Evolutionary conservation across 192 early-diverging fungal species (phyloP).

Genomic region (Dispira parvispora): DNA sequence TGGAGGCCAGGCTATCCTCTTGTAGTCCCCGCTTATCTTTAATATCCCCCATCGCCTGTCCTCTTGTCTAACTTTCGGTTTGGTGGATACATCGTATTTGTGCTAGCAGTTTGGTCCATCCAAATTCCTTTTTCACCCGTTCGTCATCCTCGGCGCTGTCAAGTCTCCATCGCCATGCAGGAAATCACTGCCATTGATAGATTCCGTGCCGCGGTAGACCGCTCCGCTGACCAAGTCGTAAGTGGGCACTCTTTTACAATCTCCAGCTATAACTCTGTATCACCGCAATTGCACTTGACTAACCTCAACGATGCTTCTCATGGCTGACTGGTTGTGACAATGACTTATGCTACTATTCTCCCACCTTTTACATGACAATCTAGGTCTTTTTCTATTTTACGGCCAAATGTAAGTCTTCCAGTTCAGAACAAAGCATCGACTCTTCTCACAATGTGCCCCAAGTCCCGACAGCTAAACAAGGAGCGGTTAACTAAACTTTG

Average conservation of each 20-base stretch:
- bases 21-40: too few relatives aligned
- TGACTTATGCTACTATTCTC: too few relatives aligned
- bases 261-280: not conserved
- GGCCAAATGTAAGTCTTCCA: not conserved
- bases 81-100: too few relatives aligned
- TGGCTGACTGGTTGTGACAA: too few relatives aligned
- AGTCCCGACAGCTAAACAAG: not conserved
- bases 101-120: too few relatives aligned
- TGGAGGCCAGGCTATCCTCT: too few relatives aligned
- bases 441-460: not conserved
- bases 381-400: not conserved
- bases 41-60: too few relatives aligned
- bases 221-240: not conserved
- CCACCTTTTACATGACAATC: not conserved
- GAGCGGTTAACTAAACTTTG: not conserved
- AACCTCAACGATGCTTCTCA: too few relatives aligned
- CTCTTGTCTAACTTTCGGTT: too few relatives aligned
- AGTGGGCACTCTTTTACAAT: not conserved
- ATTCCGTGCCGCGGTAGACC: not conserved
- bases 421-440: not conserved
- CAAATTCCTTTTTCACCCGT: too few relatives aligned
- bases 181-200: not conserved
- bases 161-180: not conserved
- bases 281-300: not conserved
- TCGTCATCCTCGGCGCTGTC: too few relatives aligned